Conservation (phyloP, 352 stramenopile genomes). For the Phytophthora aleatoria region DNA sequence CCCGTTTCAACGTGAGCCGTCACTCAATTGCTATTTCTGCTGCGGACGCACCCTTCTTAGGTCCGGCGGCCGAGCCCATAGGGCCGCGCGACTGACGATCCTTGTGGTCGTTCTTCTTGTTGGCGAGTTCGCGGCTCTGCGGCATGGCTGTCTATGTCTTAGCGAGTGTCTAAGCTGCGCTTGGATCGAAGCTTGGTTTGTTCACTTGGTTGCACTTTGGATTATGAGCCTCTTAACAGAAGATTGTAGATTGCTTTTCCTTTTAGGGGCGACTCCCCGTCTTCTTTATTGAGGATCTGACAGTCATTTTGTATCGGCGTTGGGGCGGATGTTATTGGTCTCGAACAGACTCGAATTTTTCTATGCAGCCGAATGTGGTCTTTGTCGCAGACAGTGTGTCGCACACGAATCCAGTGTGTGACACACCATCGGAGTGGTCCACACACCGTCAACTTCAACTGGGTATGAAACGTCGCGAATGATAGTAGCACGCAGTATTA, state of each 20-base stretch:
- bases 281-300: conserved; percentile 11
- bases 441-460: conserved; percentile 30
- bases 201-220: conserved; percentile 28
- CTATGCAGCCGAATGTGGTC: conserved; percentile 11
- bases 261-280: conserved; percentile 13
- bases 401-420: conserved; percentile 15
- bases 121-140: conserved; percentile 75
- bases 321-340: conserved; percentile 17
- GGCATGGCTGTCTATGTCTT: conserved; percentile 47
- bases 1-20: not conserved
- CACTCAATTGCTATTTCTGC: conserved; percentile 9
- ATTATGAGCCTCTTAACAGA: conserved; percentile 16
- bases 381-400: conserved; percentile 23
- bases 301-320: conserved; percentile 18
- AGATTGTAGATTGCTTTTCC: not conserved
- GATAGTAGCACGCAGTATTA: conserved; percentile 2
- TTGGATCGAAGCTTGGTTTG: conserved; percentile 15
- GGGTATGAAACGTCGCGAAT: conserved; percentile 14
- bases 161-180: not conserved
- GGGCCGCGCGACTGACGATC: conserved; percentile 79
- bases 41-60: conserved; percentile 63
- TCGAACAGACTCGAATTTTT: conserved; percentile 9
- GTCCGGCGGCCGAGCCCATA: conserved; percentile 42
- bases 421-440: conserved; percentile 14
- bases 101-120: conserved; percentile 89